Evolutionary conservation across 2,329 filamentous ascomycete species (phyloP), one percentile per base, ranked within the genome.

Genomic region (Geosmithia morbida): DNA sequence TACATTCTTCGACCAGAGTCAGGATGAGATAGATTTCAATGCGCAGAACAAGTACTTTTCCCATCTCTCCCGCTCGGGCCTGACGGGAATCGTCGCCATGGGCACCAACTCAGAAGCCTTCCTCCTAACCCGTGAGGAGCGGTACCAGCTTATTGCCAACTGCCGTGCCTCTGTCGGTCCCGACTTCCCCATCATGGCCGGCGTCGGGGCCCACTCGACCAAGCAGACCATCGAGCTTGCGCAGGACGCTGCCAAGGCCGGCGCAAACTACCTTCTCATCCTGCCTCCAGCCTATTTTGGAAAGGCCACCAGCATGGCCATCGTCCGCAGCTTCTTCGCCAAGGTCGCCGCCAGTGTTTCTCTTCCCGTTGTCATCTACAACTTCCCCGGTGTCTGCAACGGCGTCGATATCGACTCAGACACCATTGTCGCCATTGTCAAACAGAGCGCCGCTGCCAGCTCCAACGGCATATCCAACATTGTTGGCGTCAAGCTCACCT

Each of bases 111-210:
- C 73, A 3, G 74, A 77, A 55, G 67, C 73, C 13, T 75, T 75
- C 57, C 68, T 77, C 41, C 58, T 77, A 41, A 78, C 75, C 13
- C 73, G 74, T n/a, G 70, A 77, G 52, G 77, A 81, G 60, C 69
- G 77, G 48, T 64, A 64, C 44, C 64, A 67, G 41, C 68, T 83
- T n/a, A 68, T 85, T 20, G 58, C 64, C 26, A 65, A 73, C 11
- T 81, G 80, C 61, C 79, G 88, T 49, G 83, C 87, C 58, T 78
- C 78, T 46, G 83, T 94, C 44, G 88, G 89, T 0, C 85, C 87
- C 0, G 82, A 90, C 62, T 95, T 90, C 63, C 88, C 89, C 29
- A 72, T 95, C 53, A 88, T 92, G 71, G 88, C 46, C 66, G 81
- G 81, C 33, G 75, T 79, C 7, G 72, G 77, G 17, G 78, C 74